Evolutionary conservation across 192 early-diverging fungal genomes (phyloP), one percentile per base, ranked within the genome.

Genomic region (Funneliformis mosseae): DNA sequence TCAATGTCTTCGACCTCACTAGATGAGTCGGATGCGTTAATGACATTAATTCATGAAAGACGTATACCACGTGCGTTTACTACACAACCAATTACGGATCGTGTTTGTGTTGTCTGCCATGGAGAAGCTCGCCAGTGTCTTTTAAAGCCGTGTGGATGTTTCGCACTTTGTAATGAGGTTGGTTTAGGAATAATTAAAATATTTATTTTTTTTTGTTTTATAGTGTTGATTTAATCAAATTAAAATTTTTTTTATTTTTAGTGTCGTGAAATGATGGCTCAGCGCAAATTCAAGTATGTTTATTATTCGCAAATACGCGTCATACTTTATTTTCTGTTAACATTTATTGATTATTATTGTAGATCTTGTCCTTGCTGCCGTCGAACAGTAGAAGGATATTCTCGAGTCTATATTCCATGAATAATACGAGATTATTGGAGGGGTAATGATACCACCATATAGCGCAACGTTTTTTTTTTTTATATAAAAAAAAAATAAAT

Each of bases 331-430:
- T 43, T n/a, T 42, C 6, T 42, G n/a, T 10, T 23, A 21, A 8
- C 21, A 33, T 11, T 25, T 1, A 50, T 25, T 14, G 41, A 8
- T 21, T 59, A 42, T 41, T 41, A 14, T 59, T 33, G 23, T 25
- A 79, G 77, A 33, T 46, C 63, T 28, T 79, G 77, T 79, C 77
- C 77, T 6, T 79, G 77, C 68, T 79, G 77, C 21, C 59, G 77
- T 4, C 25, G 77, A 46, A 33, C 63, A 38, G 77, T 79, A 33
- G 77, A 79, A 38, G 77, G 77, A 50, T 79, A 63, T 61, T 79
- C 55, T 68, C 42, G 66, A 68, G 60, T 79, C 50, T 79, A 79
- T 68, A 39, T 79, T 25, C 77, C 77, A 25, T 79, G 55, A 61
- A 3, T 21, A 21, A 18, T 55, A 21, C 7, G 50, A 16, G 16